Percentiles rank a stretch among this genome's conserved stretches.
phyloP scores from a whole-genome alignment of 2,329 filamentous ascomycete genomes.

The Ophiostoma populinum region DNA sequence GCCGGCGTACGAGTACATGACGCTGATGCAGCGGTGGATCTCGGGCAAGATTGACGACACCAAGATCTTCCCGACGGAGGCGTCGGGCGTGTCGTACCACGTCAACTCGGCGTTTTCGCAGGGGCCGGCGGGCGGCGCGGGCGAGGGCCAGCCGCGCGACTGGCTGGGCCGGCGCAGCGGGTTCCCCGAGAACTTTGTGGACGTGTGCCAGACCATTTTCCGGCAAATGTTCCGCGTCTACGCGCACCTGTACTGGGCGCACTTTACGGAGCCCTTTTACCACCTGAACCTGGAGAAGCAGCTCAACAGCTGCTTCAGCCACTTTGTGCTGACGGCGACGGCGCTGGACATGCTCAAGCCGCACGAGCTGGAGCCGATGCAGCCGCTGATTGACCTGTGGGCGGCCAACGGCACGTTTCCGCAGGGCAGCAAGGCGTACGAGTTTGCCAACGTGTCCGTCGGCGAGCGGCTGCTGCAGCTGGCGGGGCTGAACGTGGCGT shows the following conservation, averaged over 20 bases:
- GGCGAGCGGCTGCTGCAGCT: constrained; percentile 39
- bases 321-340: constrained; percentile 67
- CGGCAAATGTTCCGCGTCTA: constrained; percentile 99
- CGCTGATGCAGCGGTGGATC: constrained; percentile 93
- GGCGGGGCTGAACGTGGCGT: not conserved
- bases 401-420: constrained; percentile 78
- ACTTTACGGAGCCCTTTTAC: constrained; percentile 74
- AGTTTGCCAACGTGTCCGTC: constrained; percentile 43
- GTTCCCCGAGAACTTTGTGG: constrained; percentile 78
- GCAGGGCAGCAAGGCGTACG: constrained; percentile 50
- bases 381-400: constrained; percentile 84
- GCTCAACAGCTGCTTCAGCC: constrained; percentile 74
- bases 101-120: constrained; percentile 30
- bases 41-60: constrained; percentile 86
- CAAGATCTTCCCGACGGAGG: constrained; percentile 77
- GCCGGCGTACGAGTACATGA: constrained; percentile 84
- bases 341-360: constrained; percentile 72
- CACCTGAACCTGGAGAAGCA: constrained; percentile 67
- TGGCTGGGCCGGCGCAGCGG: constrained; percentile 81
- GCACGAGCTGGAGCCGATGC: constrained; percentile 89
- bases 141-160: constrained; percentile 19
- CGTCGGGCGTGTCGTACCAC: constrained; percentile 49
- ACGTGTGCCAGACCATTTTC: constrained; percentile 85
- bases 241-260: constrained; percentile 92
- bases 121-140: not conserved